Evolutionary conservation across 768 basidiomycete genomes (phyloP).

Genomic region (Phanerochaete carnosa): DNA sequence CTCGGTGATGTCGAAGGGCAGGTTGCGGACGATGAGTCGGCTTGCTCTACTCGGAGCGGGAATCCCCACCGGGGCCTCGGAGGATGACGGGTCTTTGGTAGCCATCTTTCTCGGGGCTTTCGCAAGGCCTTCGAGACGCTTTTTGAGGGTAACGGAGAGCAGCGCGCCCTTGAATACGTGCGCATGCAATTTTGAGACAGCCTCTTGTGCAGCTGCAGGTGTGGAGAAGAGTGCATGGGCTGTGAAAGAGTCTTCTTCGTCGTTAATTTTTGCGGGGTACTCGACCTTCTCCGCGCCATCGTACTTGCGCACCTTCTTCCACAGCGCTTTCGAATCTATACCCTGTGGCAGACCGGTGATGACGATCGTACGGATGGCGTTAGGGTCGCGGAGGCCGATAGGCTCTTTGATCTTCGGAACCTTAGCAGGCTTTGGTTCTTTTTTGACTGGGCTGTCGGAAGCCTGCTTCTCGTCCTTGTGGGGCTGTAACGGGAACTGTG

Average conservation of each 20-base stretch:
- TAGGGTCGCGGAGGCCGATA: conserved; percentile 53
- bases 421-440: conserved; percentile 34
- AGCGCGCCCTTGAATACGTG: conserved; percentile 89
- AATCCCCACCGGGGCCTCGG: conserved; percentile 18
- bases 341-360: conserved; percentile 68
- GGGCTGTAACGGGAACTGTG: background rate
- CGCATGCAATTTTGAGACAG: conserved; percentile 80
- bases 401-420: conserved; percentile 31
- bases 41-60: conserved; percentile 66
- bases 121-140: conserved; percentile 66
- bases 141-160: conserved; percentile 86
- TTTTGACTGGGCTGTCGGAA: conserved; percentile 29
- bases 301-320: conserved; percentile 87
- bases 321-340: conserved; percentile 63
- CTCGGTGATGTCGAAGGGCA: conserved; percentile 80
- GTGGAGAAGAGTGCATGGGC: conserved; percentile 75
- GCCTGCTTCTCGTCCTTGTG: conserved; percentile 37
- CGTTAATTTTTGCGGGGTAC: conserved; percentile 54
- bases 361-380: conserved; percentile 80
- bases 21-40: conserved; percentile 87
- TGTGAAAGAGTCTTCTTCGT: conserved; percentile 43
- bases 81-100: background rate
- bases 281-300: conserved; percentile 73
- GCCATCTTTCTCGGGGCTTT: conserved; percentile 36
- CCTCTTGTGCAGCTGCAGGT: conserved; percentile 63